Base-by-base conservation (phyloP, 768 basidiomycete species). In the Daedaleopsis nitida region DNA sequence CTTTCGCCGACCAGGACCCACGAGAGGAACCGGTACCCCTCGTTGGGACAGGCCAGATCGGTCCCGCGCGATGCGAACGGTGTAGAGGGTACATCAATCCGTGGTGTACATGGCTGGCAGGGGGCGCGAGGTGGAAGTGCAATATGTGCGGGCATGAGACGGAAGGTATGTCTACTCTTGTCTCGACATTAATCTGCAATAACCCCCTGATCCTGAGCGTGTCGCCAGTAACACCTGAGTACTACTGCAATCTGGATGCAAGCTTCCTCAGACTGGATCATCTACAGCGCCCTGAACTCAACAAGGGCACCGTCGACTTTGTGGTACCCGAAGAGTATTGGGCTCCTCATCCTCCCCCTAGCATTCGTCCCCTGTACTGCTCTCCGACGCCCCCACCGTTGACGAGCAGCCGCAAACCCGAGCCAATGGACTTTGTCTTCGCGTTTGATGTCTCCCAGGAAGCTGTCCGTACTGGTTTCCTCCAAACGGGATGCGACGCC, bases 21-120 rank as follows among this genome's bases (percentile, higher is more conserved):
- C 81, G 85, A 50, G 92, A 97, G 73, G 91, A 94, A 45, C 81
- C 86, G 0, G 75, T 98, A 13, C 93, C 94, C 0, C 65, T 92
- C 6, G 86, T 98, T 5, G 85, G 91, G 57, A 83, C 86, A 35
- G 88, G 87, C 6, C 78, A 80, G 24, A 70, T 73, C 1, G 95
- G 94, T 13, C 97, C 96, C 13, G 83, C 90, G 23, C 83, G 97
- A 35, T 99, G 97, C 68, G 83, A 80, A 48, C 79, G 83, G 37
- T 99, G 97, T 73, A 82, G 92, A 65, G 92, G 82, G 0, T 99
- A 98, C 73, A 80, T 99, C 67, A 98, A 98, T 70, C 91, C 95
- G 0, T 98, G 94, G 94, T 94, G 89, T 73, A 78, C 78, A 24
- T 99, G 93, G 87, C 76, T 83, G 19, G 83, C 89, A 10, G 91